Evolutionary conservation across 495 filamentous ascomycete genomes (phyloP).

Genomic region (Aspergillus sclerotiicarbonarius): DNA sequence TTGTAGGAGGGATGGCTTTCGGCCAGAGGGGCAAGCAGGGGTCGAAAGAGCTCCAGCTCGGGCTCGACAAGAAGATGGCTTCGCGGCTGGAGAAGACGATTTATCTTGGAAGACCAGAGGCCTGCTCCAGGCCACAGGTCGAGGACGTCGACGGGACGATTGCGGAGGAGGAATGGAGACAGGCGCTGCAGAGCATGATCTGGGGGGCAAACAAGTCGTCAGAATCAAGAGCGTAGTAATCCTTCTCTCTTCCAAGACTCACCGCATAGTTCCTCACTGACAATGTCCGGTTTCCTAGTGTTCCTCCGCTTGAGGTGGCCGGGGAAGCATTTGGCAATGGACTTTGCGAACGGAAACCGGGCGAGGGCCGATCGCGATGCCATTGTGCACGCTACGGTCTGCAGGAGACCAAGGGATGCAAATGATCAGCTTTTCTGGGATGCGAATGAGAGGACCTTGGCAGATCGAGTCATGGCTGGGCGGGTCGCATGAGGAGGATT

Average conservation of each 20-base stretch:
- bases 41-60: constrained; percentile 47
- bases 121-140: constrained; percentile 80
- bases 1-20: constrained; percentile 53
- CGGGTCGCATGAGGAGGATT: background rate
- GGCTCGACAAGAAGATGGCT: constrained; percentile 80
- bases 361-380: background rate
- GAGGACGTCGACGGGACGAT: constrained; percentile 72
- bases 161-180: constrained; percentile 57
- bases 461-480: background rate
- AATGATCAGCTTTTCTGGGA: background rate
- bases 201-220: constrained; percentile 18
- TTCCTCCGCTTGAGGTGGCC: background rate
- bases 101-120: constrained; percentile 70
- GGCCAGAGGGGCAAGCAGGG: constrained; percentile 62
- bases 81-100: constrained; percentile 70
- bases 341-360: constrained; percentile 21
- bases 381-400: too few species aligned
- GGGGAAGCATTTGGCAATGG: constrained; percentile 14
- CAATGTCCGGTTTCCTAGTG: constrained; percentile 38
- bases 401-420: background rate
- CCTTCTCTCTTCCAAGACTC: too few species aligned
- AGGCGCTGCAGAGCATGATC: constrained; percentile 53
- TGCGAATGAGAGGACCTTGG: background rate
- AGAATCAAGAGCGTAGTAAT: too few species aligned
- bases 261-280: constrained; percentile 62